Conservation (phyloP, 306 rosid genomes). For the Dalbergia oliveri region DNA sequence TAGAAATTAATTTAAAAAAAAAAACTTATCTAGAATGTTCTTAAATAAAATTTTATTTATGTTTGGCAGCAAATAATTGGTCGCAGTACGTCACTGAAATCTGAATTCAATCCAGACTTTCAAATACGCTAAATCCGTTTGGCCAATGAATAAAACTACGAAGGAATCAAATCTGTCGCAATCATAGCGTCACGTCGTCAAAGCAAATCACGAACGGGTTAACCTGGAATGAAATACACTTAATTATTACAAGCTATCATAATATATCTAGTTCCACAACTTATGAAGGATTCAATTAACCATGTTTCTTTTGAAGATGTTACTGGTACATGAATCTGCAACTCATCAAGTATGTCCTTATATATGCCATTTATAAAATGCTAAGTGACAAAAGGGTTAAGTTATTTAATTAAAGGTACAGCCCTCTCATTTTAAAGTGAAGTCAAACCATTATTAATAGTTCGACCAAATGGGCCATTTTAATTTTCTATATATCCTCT, state of each 20-base stretch:
- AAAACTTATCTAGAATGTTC: too few species aligned
- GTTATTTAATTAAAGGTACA: neutral
- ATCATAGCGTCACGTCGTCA: neutral
- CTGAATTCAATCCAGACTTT: neutral
- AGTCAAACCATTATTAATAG: constrained; percentile 44
- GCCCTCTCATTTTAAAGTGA: neutral
- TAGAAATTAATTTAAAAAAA: too few species aligned
- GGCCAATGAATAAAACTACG: neutral
- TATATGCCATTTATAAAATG: neutral
- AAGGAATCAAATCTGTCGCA: neutral
- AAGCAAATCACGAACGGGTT: constrained; percentile 9
- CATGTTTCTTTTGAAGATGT: constrained; percentile 32
- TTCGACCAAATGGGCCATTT: constrained; percentile 46
- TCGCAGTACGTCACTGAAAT: neutral
- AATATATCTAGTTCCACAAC: neutral
- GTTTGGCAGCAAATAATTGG: neutral
- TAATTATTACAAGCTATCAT: neutral
- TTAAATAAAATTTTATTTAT: too few species aligned
- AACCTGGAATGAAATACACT: neutral
- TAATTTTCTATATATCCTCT: neutral
- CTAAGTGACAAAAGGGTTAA: constrained; percentile 5
- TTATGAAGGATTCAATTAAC: constrained; percentile 38
- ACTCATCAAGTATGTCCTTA: neutral
- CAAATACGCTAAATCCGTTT: neutral
- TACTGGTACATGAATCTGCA: constrained; percentile 60